A percentile compares a stretch with the other conserved stretches of the same genome.
Conservation (phyloP, 371 early-diverging fungal species). For the Mortierella sp. region DNA sequence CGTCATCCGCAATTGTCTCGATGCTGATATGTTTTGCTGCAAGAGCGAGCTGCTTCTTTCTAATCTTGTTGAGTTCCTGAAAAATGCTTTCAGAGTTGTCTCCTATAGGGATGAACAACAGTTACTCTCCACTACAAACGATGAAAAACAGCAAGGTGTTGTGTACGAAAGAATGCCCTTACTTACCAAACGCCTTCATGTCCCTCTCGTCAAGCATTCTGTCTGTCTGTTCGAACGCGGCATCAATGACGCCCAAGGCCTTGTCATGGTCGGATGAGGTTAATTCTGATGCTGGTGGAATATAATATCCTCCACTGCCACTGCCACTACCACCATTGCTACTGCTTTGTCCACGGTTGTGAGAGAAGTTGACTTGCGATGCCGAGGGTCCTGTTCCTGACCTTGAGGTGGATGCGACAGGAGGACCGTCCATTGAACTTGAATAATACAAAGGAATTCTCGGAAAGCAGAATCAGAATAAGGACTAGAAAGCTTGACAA, state of each 20-base stretch:
- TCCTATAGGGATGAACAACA: constrained; percentile 17
- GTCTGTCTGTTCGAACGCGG: constrained; percentile 43
- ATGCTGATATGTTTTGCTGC: constrained; percentile 54
- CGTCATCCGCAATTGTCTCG: constrained; percentile 47
- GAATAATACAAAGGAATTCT: no score
- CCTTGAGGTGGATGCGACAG: no score
- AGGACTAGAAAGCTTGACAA: no score
- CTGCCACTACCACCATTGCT: constrained; percentile 1
- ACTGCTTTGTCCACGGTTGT: background rate
- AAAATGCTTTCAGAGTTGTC: constrained; percentile 53
- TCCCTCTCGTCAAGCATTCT: constrained; percentile 39
- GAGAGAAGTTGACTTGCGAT: constrained; percentile 27
- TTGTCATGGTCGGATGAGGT: constrained; percentile 49
- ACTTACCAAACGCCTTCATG: constrained; percentile 50
- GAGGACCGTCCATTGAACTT: no score
- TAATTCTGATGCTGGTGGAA: constrained; percentile 46
- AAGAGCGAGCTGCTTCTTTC: constrained; percentile 45
- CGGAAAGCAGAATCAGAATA: no score
- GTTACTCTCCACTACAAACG: no score
- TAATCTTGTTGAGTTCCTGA: constrained; percentile 49
- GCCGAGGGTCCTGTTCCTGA: constrained; percentile 7
- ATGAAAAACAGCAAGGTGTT: no score
- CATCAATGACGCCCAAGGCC: constrained; percentile 39
- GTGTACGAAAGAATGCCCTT: no score
- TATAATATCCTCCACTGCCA: constrained; percentile 21